Evolutionary conservation across 129 eudicot species (phyloP), one percentile per base, ranked within the genome.

Genomic region (Pittosporum tobira): DNA sequence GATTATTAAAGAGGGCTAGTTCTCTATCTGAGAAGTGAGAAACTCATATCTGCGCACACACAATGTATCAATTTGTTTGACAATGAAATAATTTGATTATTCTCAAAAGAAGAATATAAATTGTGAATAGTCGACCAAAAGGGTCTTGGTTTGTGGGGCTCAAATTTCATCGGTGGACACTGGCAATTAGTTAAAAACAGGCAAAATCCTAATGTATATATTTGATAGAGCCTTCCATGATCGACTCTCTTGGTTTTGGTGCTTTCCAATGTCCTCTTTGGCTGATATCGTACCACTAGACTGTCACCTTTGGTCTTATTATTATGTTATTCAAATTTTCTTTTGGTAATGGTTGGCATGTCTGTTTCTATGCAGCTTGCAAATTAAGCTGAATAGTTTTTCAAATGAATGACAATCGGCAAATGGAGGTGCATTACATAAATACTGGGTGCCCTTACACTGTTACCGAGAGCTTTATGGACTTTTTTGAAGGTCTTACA

Each of bases 371-470:
- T 66, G 78, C 78, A 67, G 81, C 48, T 51, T 27, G 40, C 34
- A 18, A 48, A 64, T 47, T 30, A 22, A 10, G 47, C 25, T 48
- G 28, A 56, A 18, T 37, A 22, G 46, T 21, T 48, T 23, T 21
- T 28, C 60, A 66, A 52, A 86, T 88, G 94, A 78, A 78, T 52
- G 85, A 68, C 21, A 75, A 80, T 69, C 70, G 72, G 16, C 81
- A 75, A 57, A 37, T 75, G 78, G 93, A 77, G 70, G 77, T 70
- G 72, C 82, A 83, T 63, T 80, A 83, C 69, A 75, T 61, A 64
- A 69, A 78, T 62, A 22, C 81, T 2, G 94, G 94, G 49, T 88
- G 70, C 75, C 84, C 88, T 19, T 83, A 83, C 69, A 64, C 77
- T 30, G 67, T 37, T 9, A 51, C 78, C 5, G 88, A 77, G 37